phyloP scores from a whole-genome alignment of 2,329 filamentous ascomycete genomes.

The Didymella exigua region DNA sequence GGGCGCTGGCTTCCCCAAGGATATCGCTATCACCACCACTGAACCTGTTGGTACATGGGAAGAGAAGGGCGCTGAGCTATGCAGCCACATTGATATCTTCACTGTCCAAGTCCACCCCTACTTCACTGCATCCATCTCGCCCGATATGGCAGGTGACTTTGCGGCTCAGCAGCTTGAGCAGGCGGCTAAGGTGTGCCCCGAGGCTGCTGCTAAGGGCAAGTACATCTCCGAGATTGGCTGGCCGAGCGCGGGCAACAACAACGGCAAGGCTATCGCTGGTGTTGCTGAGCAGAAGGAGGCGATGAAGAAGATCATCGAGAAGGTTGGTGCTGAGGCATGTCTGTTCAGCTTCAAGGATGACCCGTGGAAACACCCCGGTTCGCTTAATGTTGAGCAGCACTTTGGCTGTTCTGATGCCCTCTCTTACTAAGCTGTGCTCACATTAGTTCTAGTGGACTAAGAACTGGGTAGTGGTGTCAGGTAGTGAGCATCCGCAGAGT shows the following conservation, averaged over 20 bases:
- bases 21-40: constrained; percentile 72
- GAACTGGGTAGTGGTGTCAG: neutral
- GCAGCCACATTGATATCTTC: constrained; percentile 75
- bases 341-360: constrained; percentile 86
- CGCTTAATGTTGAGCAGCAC: constrained; percentile 76
- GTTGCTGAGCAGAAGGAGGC: constrained; percentile 70
- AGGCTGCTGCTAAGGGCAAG: constrained; percentile 62
- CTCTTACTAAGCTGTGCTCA: constrained; percentile 8
- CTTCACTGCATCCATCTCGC: constrained; percentile 77
- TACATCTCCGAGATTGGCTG: constrained; percentile 92
- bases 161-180: constrained; percentile 74
- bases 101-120: constrained; percentile 91
- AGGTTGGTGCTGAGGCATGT: constrained; percentile 70
- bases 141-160: constrained; percentile 74
- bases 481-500: neutral
- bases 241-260: constrained; percentile 72
- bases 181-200: constrained; percentile 71
- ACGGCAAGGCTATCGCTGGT: constrained; percentile 75
- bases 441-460: neutral
- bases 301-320: constrained; percentile 71
- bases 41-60: constrained; percentile 84
- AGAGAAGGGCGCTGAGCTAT: constrained; percentile 65
- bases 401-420: constrained; percentile 71
- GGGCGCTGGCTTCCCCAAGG: constrained; percentile 70
- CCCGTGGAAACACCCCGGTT: constrained; percentile 76